phyloP scores from a whole-genome alignment of 257 asterid genomes.

The Nicotiana obtusifolia region DNA sequence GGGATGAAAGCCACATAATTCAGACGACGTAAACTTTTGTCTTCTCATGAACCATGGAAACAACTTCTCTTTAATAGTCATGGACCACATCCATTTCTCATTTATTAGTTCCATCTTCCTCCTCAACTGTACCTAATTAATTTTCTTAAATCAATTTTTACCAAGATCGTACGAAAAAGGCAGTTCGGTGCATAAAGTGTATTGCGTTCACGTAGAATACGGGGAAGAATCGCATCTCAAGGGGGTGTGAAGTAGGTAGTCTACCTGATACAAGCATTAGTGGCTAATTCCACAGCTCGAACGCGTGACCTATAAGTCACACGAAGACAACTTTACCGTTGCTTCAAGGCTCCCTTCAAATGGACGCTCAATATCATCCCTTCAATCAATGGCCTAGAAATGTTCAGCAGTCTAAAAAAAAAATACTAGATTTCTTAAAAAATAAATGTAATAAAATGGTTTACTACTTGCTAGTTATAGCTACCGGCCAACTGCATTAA shows the following conservation, averaged over 20 bases:
- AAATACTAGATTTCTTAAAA: background rate
- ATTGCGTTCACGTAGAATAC: fast-evolving
- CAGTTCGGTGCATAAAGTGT: fast-evolving
- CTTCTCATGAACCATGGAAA: constrained; percentile 6
- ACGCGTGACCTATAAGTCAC: too few species aligned
- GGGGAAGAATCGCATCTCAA: too few species aligned
- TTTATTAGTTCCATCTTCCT: constrained; percentile 16
- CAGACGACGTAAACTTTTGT: background rate
- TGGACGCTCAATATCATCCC: constrained; percentile 18
- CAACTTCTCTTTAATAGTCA: constrained; percentile 7
- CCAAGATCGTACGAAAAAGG: background rate
- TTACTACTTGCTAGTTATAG: background rate
- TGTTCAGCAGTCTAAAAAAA: background rate
- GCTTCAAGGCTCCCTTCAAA: too few species aligned
- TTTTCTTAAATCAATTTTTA: constrained; percentile 4
- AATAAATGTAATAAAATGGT: background rate
- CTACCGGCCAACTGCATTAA: constrained; percentile 23
- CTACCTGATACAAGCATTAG: fast-evolving
- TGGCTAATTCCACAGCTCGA: too few species aligned
- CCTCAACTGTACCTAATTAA: constrained; percentile 1
- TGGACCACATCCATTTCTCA: constrained; percentile 25
- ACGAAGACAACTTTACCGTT: too few species aligned
- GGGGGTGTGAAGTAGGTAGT: fast-evolving
- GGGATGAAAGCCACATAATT: background rate
- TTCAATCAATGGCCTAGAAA: background rate